phyloP scores from a whole-genome alignment of 116 monocot species.

The Zostera marina region DNA sequence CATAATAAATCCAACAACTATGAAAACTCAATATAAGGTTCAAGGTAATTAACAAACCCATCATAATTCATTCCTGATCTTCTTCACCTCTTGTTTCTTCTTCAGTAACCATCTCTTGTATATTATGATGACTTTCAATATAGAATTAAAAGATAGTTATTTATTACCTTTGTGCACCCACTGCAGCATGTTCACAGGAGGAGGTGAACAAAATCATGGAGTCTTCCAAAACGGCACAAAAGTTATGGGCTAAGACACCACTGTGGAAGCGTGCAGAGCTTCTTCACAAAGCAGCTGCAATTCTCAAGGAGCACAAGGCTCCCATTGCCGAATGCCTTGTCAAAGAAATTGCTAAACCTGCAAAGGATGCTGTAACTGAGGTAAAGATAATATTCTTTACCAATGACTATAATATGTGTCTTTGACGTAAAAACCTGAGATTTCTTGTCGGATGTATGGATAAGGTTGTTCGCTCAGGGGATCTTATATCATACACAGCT shows the following conservation, averaged over 20 bases:
- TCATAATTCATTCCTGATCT: not conserved
- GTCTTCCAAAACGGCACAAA: conserved; percentile 67
- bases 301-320: conserved; percentile 75
- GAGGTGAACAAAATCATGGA: conserved; percentile 94
- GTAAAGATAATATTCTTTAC: conserved; percentile 11
- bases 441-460: not conserved
- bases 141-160: too few species aligned
- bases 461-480: conserved; percentile 92
- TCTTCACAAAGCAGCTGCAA: conserved; percentile 71
- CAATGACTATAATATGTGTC: too few species aligned
- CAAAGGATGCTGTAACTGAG: conserved; percentile 88
- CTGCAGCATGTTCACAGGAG: conserved; percentile 89
- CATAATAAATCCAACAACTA: conserved; percentile 78
- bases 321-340: conserved; percentile 91
- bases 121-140: too few species aligned
- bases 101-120: too few species aligned
- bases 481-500: conserved; percentile 85
- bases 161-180: not conserved
- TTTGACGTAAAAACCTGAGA: not conserved
- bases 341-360: conserved; percentile 93
- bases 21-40: conserved; percentile 62
- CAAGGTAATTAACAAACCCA: conserved; percentile 31
- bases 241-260: conserved; percentile 84
- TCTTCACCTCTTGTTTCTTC: too few species aligned
- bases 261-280: conserved; percentile 95